Conservation (phyloP, 768 basidiomycete genomes). For the Trametes elegans region DNA sequence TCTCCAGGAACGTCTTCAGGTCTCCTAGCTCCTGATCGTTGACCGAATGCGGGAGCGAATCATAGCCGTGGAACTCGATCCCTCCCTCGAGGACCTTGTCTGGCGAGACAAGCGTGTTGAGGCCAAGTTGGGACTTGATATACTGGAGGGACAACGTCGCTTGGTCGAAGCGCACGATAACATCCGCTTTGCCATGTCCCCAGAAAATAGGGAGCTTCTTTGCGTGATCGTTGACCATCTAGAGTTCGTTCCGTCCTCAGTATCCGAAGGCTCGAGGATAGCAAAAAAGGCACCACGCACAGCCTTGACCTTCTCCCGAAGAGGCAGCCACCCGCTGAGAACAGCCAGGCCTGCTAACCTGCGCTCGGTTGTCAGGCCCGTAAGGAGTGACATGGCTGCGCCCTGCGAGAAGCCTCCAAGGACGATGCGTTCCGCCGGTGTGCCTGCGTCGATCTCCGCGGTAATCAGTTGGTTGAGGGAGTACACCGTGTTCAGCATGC, state of each 20-base stretch:
- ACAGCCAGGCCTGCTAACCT: conserved; percentile 70
- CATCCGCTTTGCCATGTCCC: conserved; percentile 81
- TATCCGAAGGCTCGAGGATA: background rate
- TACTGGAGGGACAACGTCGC: conserved; percentile 55
- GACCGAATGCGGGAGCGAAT: conserved; percentile 65
- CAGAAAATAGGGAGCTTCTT: conserved; percentile 73
- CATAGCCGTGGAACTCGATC: conserved; percentile 65
- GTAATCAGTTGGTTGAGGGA: conserved; percentile 68
- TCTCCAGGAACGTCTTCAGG: conserved; percentile 67
- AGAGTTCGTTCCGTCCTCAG: background rate
- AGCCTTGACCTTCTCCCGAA: conserved; percentile 61
- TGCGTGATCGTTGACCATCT: conserved; percentile 65
- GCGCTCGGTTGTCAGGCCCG: conserved; percentile 63
- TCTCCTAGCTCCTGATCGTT: conserved; percentile 65
- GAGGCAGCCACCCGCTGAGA: conserved; percentile 79
- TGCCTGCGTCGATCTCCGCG: conserved; percentile 70
- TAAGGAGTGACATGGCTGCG: conserved; percentile 73
- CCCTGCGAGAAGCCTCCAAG: conserved; percentile 92
- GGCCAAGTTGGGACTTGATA: conserved; percentile 52
- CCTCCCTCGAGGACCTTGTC: conserved; percentile 42
- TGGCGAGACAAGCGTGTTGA: conserved; percentile 40
- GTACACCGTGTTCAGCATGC: conserved; percentile 66
- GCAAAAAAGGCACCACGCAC: conserved; percentile 37
- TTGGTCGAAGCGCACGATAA: conserved; percentile 59
- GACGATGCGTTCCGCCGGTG: conserved; percentile 68